Conservation (phyloP, 441 rosid species). For the Arabidopsis lyrata region DNA sequence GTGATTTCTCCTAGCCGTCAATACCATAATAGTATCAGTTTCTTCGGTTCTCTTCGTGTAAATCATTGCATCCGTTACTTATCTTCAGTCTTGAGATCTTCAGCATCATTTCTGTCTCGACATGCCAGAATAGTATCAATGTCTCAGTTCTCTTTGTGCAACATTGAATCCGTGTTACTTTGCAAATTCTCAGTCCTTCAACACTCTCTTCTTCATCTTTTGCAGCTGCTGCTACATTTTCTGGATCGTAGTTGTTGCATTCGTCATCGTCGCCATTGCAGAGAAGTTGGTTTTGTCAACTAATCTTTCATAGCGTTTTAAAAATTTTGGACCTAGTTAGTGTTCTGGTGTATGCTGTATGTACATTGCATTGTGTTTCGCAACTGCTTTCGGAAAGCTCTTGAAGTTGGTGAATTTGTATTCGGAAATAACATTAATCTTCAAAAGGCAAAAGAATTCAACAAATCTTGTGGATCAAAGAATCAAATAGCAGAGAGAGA, state of each 20-base stretch:
- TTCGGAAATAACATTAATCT: slow-evolving; percentile 1
- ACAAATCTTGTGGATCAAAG: slow-evolving; percentile 10
- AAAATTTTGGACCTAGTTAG: slow-evolving; percentile 6
- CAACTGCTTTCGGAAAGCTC: slow-evolving; percentile 9
- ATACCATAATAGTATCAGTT: not conserved
- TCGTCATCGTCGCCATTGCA: not conserved
- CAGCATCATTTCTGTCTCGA: not conserved
- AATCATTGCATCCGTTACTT: not conserved
- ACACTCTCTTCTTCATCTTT: slow-evolving; percentile 5
- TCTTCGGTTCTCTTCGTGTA: not conserved
- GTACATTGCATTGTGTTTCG: slow-evolving; percentile 35
- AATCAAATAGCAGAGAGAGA: not conserved
- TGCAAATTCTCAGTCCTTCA: not conserved
- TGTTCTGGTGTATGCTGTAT: slow-evolving; percentile 21
- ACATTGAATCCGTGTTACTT: not conserved
- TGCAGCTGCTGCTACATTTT: slow-evolving; percentile 35
- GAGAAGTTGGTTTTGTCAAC: slow-evolving; percentile 31
- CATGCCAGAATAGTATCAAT: not conserved
- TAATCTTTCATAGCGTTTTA: not conserved
- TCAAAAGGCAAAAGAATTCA: slow-evolving; percentile 14
- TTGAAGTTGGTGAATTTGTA: slow-evolving; percentile 10
- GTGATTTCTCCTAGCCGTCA: not conserved
- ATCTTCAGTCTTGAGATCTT: slow-evolving; percentile 3
- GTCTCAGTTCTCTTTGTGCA: slow-evolving; percentile 1
- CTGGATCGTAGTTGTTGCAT: slow-evolving; percentile 22